These are phyloP conservation scores for Cladophialophora yegresii DNA, from an alignment of 2,329 filamentous ascomycete species.

Conservation along the genomic window DNA sequence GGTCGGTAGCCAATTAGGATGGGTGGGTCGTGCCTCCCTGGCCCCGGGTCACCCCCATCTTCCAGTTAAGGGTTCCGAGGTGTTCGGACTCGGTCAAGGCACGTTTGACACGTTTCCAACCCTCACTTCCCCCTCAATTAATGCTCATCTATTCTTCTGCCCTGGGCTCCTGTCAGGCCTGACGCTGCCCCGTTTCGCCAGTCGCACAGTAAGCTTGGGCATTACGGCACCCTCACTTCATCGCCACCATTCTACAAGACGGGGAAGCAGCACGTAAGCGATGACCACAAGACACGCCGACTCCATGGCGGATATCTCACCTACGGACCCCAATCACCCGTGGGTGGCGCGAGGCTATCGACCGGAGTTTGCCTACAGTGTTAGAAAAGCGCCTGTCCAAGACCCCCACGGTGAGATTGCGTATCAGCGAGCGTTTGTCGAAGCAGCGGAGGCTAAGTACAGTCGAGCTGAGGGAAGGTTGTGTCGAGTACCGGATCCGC, in stretches of 20 bases:
- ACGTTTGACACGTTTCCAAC: conserved; percentile 18
- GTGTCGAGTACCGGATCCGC: conserved; percentile 30
- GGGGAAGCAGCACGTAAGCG: conserved; percentile 9
- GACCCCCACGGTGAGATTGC: conserved; percentile 34
- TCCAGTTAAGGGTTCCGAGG: conserved; percentile 11
- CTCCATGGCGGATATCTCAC: neutral
- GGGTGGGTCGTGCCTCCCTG: neutral
- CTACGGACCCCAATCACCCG: conserved; percentile 18
- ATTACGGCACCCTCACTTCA: neutral
- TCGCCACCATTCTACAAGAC: neutral
- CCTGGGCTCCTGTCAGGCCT: neutral
- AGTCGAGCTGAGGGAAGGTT: conserved; percentile 7
- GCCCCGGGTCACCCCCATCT: conserved; percentile 11
- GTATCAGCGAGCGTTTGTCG: conserved; percentile 33
- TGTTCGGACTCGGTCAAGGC: conserved; percentile 13
- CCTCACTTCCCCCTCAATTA: conserved; percentile 6
- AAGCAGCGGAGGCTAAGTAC: conserved; percentile 10
- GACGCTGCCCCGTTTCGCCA: conserved; percentile 1
- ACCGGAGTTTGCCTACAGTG: conserved; percentile 21
- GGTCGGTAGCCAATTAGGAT: conserved; percentile 16
- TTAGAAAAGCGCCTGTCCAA: conserved; percentile 20
- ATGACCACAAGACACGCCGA: conserved; percentile 20
- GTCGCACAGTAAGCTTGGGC: neutral
- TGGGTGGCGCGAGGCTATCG: conserved; percentile 31
- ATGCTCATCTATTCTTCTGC: neutral